Percentiles rank a stretch among this genome's conserved stretches.
These are phyloP conservation scores for Biscogniauxia sp. DNA, from an alignment of 2,329 filamentous ascomycete genomes.

Conservation along the genomic window DNA sequence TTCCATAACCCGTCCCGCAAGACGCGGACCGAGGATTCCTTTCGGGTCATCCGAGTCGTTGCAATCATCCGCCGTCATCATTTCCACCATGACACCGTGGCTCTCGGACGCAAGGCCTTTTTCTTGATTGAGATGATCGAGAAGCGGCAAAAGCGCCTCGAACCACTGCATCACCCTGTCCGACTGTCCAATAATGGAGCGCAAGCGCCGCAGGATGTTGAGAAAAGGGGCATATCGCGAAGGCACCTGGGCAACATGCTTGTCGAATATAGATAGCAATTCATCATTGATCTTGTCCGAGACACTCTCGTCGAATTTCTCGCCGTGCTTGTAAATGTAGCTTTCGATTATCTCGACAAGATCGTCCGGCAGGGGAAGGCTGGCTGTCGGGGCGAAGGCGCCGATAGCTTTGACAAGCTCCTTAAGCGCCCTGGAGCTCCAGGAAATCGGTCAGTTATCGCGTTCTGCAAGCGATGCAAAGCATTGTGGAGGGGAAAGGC, in stretches of 20 bases:
- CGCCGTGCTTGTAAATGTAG: constrained; percentile 65
- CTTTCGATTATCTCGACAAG: constrained; percentile 59
- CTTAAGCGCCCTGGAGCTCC: constrained; percentile 50
- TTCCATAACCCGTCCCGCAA: constrained; percentile 49
- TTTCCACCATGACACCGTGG: constrained; percentile 60
- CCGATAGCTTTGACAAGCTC: constrained; percentile 59
- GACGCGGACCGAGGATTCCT: constrained; percentile 38
- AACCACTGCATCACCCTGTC: constrained; percentile 70
- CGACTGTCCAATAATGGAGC: constrained; percentile 61
- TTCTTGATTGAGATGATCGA: constrained; percentile 56
- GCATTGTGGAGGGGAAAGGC: not conserved
- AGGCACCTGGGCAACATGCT: constrained; percentile 56
- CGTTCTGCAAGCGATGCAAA: not conserved
- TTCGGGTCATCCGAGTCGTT: constrained; percentile 44
- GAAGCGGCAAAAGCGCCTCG: constrained; percentile 58
- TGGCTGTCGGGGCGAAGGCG: constrained; percentile 47
- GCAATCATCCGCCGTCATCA: constrained; percentile 62
- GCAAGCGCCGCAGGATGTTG: constrained; percentile 61
- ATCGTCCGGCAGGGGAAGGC: constrained; percentile 64
- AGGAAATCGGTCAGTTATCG: constrained; percentile 16
- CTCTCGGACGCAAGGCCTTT: constrained; percentile 64
- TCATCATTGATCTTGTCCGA: constrained; percentile 74
- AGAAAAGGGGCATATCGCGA: constrained; percentile 66
- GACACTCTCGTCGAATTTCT: constrained; percentile 63
- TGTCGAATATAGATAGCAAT: constrained; percentile 64